Percentiles rank a stretch among this genome's conserved stretches.
Evolutionary conservation across 1,139 yeast genomes (phyloP).

Genomic region (Petasospora rhodanensis): DNA sequence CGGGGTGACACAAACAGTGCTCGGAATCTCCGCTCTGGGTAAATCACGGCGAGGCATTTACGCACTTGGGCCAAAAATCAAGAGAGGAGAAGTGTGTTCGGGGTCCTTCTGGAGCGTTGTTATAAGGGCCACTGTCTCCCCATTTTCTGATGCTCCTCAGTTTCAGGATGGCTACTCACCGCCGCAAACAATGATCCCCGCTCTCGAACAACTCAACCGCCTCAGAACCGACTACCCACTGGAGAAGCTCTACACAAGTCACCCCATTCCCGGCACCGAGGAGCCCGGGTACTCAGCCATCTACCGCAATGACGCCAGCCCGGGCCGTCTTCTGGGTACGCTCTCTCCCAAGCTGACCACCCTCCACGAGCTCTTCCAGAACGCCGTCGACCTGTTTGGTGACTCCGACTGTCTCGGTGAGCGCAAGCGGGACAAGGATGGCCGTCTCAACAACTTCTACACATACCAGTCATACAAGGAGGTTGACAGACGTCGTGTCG

Average conservation of each 20-base stretch:
- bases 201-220: slow-evolving; percentile 10
- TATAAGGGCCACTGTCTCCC: too few relatives aligned
- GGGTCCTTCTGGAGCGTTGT: neutral
- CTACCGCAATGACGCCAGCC: slow-evolving; percentile 38
- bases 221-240: slow-evolving; percentile 33
- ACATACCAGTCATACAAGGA: slow-evolving; percentile 34
- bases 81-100: neutral
- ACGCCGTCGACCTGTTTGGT: slow-evolving; percentile 29
- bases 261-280: slow-evolving; percentile 42
- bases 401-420: slow-evolving; percentile 34
- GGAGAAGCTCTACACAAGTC: slow-evolving; percentile 40
- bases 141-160: too few relatives aligned
- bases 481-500: slow-evolving; percentile 31
- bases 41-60: too few relatives aligned
- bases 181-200: neutral
- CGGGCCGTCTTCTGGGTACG: slow-evolving; percentile 34
- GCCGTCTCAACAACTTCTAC: slow-evolving; percentile 38
- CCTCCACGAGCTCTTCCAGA: slow-evolving; percentile 35
- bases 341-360: slow-evolving; percentile 35
- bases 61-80: neutral
- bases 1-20: too few relatives aligned
- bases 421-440: slow-evolving; percentile 32
- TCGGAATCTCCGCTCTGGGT: too few relatives aligned
- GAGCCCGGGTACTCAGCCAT: slow-evolving; percentile 23
- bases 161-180: too few relatives aligned